These are phyloP conservation scores for Trichoderma sp. DNA, from an alignment of 2,329 filamentous ascomycete species.

Conservation along the genomic window DNA sequence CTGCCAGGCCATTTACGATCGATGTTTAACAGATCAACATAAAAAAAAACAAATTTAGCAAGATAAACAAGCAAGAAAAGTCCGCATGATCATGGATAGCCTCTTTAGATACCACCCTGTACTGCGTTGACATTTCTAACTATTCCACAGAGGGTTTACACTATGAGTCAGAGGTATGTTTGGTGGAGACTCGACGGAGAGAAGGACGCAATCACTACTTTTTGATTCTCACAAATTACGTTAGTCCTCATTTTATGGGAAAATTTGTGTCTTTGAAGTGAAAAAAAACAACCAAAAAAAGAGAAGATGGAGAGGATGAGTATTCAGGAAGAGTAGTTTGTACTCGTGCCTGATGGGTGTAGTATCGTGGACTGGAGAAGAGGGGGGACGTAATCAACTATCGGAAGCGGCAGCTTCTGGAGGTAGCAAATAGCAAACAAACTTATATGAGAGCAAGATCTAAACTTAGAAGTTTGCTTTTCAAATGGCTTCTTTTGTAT, in stretches of 20 bases:
- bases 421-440: slow-evolving; percentile 12
- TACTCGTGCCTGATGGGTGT: slow-evolving; percentile 12
- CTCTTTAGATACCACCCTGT: slow-evolving; percentile 24
- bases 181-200: slow-evolving; percentile 4
- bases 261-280: slow-evolving; percentile 5
- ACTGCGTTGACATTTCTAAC: slow-evolving; percentile 17
- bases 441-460: slow-evolving; percentile 20
- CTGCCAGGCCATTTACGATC: slow-evolving; percentile 37
- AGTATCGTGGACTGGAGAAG: not conserved
- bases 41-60: not conserved
- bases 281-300: not conserved
- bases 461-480: slow-evolving; percentile 16
- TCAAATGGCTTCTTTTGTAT: not conserved
- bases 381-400: slow-evolving; percentile 2
- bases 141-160: slow-evolving; percentile 12
- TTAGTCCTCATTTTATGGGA: not conserved
- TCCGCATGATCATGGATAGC: slow-evolving; percentile 22
- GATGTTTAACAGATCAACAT: not conserved
- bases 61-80: not conserved
- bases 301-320: not conserved
- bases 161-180: slow-evolving; percentile 19
- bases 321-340: slow-evolving; percentile 3
- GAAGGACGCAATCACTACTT: not conserved
- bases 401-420: not conserved
- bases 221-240: not conserved